Evolutionary conservation across 1,139 yeast species (phyloP).

Genomic region (Kodamaea plutei): DNA sequence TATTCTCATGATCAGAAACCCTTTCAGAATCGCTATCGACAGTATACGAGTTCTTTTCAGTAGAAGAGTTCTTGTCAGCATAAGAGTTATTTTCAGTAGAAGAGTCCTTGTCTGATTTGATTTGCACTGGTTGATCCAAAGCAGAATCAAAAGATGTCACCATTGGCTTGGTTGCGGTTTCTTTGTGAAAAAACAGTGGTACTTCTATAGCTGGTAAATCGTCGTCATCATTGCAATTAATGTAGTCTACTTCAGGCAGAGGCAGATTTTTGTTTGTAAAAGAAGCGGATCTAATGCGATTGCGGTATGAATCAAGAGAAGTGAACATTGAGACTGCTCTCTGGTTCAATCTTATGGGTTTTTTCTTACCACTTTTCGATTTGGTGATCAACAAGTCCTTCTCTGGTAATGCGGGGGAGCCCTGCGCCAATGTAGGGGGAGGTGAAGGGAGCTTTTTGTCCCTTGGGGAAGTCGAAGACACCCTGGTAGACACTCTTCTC

Average conservation of each 20-base stretch:
- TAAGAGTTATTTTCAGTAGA: too few species aligned
- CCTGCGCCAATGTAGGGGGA: too few species aligned
- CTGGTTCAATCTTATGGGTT: conserved; percentile 4
- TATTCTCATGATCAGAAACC: too few species aligned
- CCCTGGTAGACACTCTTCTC: background rate
- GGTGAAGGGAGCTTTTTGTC: too few species aligned
- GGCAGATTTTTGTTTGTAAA: background rate
- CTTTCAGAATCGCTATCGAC: too few species aligned
- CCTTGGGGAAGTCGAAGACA: too few species aligned
- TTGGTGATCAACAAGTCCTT: background rate
- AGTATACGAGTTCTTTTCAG: too few species aligned
- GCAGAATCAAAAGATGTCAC: background rate
- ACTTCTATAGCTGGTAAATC: conserved; percentile 1
- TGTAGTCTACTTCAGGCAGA: background rate
- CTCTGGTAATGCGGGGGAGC: conserved; percentile 1
- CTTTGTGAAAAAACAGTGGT: background rate
- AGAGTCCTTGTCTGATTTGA: too few species aligned
- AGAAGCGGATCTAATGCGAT: background rate
- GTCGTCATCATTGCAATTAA: background rate
- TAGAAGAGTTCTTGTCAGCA: too few species aligned
- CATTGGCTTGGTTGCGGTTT: background rate
- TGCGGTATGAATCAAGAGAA: conserved; percentile 4
- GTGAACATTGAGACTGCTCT: conserved; percentile 13
- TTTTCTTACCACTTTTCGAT: conserved; percentile 3
- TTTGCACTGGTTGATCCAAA: too few species aligned